phyloP scores from a whole-genome alignment of 257 asterid genomes.

The Penstemon davidsonii region DNA sequence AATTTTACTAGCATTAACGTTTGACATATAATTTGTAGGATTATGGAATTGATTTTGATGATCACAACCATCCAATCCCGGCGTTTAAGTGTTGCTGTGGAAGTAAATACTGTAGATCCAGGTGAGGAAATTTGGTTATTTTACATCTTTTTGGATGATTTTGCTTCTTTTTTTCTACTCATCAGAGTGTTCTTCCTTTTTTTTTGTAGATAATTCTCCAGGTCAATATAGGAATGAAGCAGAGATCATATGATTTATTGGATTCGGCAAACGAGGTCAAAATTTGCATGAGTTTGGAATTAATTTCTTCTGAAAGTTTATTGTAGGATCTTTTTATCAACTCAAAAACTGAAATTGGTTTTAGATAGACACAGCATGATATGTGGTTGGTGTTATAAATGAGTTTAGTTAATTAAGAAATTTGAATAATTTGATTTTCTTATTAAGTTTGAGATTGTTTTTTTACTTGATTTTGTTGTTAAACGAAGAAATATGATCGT shows the following conservation, averaged over 20 bases:
- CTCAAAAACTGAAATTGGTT: not conserved
- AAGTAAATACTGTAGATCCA: slow-evolving; percentile 50
- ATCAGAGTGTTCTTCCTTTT: not conserved
- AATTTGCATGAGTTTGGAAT: no score
- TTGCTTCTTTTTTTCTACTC: no score
- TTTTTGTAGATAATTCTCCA: not conserved
- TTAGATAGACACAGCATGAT: no score
- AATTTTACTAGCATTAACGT: not conserved
- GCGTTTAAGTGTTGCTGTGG: slow-evolving; percentile 68
- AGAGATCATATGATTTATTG: not conserved
- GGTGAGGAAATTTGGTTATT: not conserved
- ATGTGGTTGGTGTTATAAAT: no score
- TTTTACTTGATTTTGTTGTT: no score
- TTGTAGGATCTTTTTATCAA: not conserved
- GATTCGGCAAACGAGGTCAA: not conserved
- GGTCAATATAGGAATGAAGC: not conserved
- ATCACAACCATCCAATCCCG: slow-evolving; percentile 49
- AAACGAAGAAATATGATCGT: no score
- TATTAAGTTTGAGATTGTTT: no score
- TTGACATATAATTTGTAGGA: slow-evolving; percentile 44
- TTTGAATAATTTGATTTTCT: no score
- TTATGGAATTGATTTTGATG: slow-evolving; percentile 56
- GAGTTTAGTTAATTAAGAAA: no score
- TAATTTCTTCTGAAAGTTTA: not conserved
- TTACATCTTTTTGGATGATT: no score